Percentiles rank a stretch among this genome's conserved stretches.
Conservation (phyloP, 495 filamentous ascomycete genomes). For the Aspergillus egyptiacus region DNA sequence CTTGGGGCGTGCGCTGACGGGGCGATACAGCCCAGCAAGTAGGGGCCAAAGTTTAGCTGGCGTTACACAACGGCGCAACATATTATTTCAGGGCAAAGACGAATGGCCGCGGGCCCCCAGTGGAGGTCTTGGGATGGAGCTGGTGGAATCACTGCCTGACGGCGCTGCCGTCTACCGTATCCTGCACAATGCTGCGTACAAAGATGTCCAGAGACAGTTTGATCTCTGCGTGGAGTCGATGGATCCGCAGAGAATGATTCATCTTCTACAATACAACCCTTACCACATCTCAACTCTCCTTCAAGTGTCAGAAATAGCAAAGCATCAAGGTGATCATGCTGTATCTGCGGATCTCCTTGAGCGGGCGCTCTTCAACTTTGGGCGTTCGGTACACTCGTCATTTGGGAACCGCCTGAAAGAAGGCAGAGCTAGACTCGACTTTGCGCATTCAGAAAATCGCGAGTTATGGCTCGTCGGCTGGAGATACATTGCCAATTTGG, state of each 20-base stretch:
- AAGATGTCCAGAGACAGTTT: constrained; percentile 69
- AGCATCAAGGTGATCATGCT: constrained; percentile 80
- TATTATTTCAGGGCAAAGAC: constrained; percentile 84
- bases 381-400: constrained; percentile 71
- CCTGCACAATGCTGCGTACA: constrained; percentile 70
- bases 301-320: constrained; percentile 86
- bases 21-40: constrained; percentile 50
- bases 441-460: constrained; percentile 73
- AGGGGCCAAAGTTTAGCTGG: constrained; percentile 59
- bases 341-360: constrained; percentile 84
- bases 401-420: constrained; percentile 69
- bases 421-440: constrained; percentile 75
- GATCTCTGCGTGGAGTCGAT: constrained; percentile 71
- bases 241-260: constrained; percentile 67
- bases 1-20: constrained; percentile 64
- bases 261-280: constrained; percentile 62
- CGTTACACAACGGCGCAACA: constrained; percentile 65
- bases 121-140: constrained; percentile 79
- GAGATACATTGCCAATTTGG: constrained; percentile 76
- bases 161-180: constrained; percentile 55
- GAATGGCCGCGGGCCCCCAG: constrained; percentile 79
- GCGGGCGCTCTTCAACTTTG: constrained; percentile 87
- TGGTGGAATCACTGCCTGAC: constrained; percentile 52
- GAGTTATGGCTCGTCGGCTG: constrained; percentile 89
- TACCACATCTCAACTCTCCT: constrained; percentile 92